Conservation (phyloP, 192 early-diverging fungal genomes). For the Pilaira anomala region DNA sequence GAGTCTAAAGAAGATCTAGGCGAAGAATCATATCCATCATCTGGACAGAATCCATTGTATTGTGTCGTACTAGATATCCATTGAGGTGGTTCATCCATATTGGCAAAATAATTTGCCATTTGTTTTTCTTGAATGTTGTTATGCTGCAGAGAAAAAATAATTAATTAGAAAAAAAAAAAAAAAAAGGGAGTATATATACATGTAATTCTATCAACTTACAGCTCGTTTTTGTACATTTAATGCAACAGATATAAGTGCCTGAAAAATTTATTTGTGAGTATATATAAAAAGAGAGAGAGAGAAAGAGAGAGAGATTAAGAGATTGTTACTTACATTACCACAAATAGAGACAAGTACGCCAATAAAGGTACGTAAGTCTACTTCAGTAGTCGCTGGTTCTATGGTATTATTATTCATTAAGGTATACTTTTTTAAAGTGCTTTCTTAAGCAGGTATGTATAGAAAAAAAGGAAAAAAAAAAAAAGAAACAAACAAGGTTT, state of each 20-base stretch:
- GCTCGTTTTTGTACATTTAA: conserved; percentile 73
- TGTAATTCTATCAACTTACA: conserved; percentile 40
- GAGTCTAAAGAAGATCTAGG: conserved; percentile 30
- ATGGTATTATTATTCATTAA: background rate
- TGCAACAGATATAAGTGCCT: conserved; percentile 66
- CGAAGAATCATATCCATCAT: conserved; percentile 40
- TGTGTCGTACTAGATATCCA: conserved; percentile 23
- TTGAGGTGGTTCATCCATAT: conserved; percentile 27
- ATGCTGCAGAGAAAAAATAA: conserved; percentile 4
- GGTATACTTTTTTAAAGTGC: background rate
- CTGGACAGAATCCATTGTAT: conserved; percentile 30
- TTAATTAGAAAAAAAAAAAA: background rate
- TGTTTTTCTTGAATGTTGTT: conserved; percentile 32
- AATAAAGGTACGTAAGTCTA: conserved; percentile 50
- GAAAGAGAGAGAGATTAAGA: no score
- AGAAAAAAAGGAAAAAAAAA: background rate
- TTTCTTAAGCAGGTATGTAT: background rate
- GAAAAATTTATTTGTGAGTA: background rate
- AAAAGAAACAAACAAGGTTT: background rate
- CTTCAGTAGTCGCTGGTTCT: conserved; percentile 16
- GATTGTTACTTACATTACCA: conserved; percentile 61
- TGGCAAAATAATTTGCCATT: conserved; percentile 31
- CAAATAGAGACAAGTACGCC: conserved; percentile 60
- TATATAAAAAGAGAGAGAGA: background rate
- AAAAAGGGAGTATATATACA: conserved; percentile 15